Evolutionary conservation across 1,284 basidiomycete species (phyloP).

Genomic region (Apiotrichum siamense): DNA sequence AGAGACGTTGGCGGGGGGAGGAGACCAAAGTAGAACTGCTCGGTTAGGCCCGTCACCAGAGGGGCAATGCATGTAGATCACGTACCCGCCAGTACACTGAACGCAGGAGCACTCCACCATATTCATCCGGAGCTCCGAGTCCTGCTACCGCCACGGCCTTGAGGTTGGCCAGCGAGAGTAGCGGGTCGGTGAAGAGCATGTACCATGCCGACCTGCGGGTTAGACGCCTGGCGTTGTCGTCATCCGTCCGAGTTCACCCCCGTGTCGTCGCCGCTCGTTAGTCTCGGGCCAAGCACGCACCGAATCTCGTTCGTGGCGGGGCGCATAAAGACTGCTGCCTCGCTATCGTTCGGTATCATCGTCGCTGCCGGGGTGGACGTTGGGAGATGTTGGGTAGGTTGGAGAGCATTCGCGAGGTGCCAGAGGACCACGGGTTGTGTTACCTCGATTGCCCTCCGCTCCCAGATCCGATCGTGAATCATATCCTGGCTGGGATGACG

Average conservation of each 20-base stretch:
- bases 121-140: slow-evolving; percentile 26
- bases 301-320: background rate
- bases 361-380: background rate
- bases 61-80: background rate
- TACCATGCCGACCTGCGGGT: slow-evolving; percentile 33
- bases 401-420: too few relatives aligned
- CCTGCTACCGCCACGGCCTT: slow-evolving; percentile 34
- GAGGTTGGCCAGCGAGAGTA: slow-evolving; percentile 38
- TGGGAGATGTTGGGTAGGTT: background rate
- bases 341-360: background rate
- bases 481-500: too few relatives aligned
- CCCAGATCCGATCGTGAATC: too few relatives aligned
- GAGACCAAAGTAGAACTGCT: slow-evolving; percentile 43
- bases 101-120: slow-evolving; percentile 38
- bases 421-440: too few relatives aligned
- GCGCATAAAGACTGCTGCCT: background rate
- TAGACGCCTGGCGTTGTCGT: too few relatives aligned
- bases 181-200: slow-evolving; percentile 39
- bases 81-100: slow-evolving; percentile 48
- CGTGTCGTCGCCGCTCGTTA: background rate
- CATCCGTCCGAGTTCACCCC: background rate
- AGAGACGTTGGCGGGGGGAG: slow-evolving; percentile 43
- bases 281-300: background rate
- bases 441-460: too few relatives aligned
- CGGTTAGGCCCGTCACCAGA: slow-evolving; percentile 1